Evolutionary conservation across 2,329 filamentous ascomycete genomes (phyloP).

Genomic region (Trichoderma harzianum): DNA sequence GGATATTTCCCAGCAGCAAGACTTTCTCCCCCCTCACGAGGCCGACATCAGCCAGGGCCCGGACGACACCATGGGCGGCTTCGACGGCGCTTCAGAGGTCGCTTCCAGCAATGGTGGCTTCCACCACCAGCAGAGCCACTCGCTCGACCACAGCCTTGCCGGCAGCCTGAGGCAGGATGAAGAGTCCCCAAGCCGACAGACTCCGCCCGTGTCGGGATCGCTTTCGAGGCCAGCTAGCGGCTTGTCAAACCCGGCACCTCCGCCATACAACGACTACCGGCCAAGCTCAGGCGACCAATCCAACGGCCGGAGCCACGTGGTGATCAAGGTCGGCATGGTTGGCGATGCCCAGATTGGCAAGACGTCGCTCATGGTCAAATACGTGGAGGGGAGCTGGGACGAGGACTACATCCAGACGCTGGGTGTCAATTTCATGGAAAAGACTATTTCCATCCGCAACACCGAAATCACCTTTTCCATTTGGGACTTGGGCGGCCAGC

Average conservation of each 20-base stretch:
- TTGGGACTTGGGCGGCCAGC: constrained; percentile 96
- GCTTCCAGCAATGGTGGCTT: constrained; percentile 34
- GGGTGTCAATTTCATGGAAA: constrained; percentile 99
- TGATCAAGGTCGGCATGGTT: constrained; percentile 99
- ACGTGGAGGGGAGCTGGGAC: constrained; percentile 98
- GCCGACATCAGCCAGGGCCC: constrained; percentile 3
- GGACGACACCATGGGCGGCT: constrained; percentile 49
- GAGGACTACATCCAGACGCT: constrained; percentile 99
- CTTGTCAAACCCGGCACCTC: constrained; percentile 44
- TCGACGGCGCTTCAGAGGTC: constrained; percentile 47
- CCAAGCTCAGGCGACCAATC: constrained; percentile 36
- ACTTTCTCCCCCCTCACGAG: constrained; percentile 1
- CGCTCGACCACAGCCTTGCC: constrained; percentile 48
- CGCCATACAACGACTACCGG: constrained; percentile 44
- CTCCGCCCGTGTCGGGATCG: constrained; percentile 44
- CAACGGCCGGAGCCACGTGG: constrained; percentile 68
- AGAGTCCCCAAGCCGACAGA: constrained; percentile 44
- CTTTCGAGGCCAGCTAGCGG: constrained; percentile 56
- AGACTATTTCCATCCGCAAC: constrained; percentile 98
- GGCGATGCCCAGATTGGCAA: constrained; percentile 99
- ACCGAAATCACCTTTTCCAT: constrained; percentile 99
- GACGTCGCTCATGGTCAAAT: constrained; percentile 99
- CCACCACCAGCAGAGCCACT: constrained; percentile 46
- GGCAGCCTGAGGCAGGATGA: constrained; percentile 41
- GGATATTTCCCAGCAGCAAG: constrained; percentile 22